Conservation (phyloP, 179 eudicot genomes). For the Beta corolliflora region DNA sequence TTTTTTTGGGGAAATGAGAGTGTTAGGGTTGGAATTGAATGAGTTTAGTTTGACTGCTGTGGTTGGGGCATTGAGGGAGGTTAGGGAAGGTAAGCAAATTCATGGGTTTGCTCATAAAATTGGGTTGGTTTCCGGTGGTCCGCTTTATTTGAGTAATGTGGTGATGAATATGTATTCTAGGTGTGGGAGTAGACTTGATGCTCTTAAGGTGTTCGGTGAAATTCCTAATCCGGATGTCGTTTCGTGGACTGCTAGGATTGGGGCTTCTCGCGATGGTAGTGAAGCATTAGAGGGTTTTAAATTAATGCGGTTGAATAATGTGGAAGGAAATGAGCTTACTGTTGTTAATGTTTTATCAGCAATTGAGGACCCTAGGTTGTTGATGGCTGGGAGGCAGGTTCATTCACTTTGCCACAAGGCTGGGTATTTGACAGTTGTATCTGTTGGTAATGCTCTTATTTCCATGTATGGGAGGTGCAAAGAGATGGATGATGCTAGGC, state of each 20-base stretch:
- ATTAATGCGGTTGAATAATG: constrained; percentile 31
- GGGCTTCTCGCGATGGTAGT: constrained; percentile 39
- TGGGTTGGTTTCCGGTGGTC: constrained; percentile 43
- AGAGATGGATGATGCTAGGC: constrained; percentile 37
- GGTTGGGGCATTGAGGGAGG: constrained; percentile 53
- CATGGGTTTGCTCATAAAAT: constrained; percentile 50
- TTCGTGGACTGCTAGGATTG: constrained; percentile 62
- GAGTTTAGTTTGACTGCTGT: constrained; percentile 56
- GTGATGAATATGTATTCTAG: constrained; percentile 49
- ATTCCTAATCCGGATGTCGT: constrained; percentile 61
- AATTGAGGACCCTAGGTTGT: constrained; percentile 31
- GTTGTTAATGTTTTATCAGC: constrained; percentile 49
- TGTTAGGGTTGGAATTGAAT: constrained; percentile 49
- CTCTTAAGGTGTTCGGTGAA: constrained; percentile 46
- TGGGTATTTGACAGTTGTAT: constrained; percentile 41
- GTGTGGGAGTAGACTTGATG: constrained; percentile 38
- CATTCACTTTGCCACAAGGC: constrained; percentile 52
- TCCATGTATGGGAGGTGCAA: constrained; percentile 48
- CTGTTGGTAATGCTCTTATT: constrained; percentile 44
- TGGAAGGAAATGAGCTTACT: constrained; percentile 52
- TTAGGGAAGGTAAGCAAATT: constrained; percentile 51
- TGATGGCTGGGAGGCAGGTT: constrained; percentile 51
- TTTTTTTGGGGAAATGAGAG: constrained; percentile 44
- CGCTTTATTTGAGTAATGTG: constrained; percentile 59
- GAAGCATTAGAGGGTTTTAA: constrained; percentile 51